These are phyloP conservation scores for Aspergillus fischeri DNA, from an alignment of 2,329 filamentous ascomycete species.

Conservation along the genomic window DNA sequence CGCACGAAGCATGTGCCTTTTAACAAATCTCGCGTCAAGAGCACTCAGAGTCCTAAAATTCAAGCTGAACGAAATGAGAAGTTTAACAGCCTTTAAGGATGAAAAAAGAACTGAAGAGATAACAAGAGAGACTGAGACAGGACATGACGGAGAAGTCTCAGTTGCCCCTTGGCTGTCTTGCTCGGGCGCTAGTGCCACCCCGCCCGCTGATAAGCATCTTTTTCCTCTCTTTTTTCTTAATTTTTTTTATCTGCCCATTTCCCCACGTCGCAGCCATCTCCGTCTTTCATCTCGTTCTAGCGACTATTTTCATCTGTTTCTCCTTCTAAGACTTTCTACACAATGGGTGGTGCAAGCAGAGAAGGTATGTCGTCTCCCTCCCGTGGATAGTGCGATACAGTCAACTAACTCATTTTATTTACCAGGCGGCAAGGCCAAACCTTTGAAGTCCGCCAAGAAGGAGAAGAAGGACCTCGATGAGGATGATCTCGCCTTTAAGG, in stretches of 20 bases:
- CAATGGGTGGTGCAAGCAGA: conserved; percentile 65
- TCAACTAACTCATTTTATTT: conserved; percentile 15
- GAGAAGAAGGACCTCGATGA: conserved; percentile 77
- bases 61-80: background rate
- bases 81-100: background rate
- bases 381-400: background rate
- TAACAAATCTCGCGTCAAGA: background rate
- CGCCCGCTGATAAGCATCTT: conserved; percentile 10
- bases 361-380: conserved; percentile 48
- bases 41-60: background rate
- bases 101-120: background rate
- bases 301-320: background rate
- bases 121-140: background rate
- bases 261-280: background rate
- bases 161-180: background rate
- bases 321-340: conserved; percentile 19
- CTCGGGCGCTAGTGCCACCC: conserved; percentile 16
- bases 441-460: conserved; percentile 87
- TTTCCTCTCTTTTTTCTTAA: conserved; percentile 1
- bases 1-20: conserved; percentile 10
- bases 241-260: conserved; percentile 3
- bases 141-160: conserved; percentile 10
- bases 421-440: conserved; percentile 75
- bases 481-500: conserved; percentile 75
- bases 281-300: background rate